Evolutionary conservation across 306 rosid genomes (phyloP).

Genomic region (Morella rubra): DNA sequence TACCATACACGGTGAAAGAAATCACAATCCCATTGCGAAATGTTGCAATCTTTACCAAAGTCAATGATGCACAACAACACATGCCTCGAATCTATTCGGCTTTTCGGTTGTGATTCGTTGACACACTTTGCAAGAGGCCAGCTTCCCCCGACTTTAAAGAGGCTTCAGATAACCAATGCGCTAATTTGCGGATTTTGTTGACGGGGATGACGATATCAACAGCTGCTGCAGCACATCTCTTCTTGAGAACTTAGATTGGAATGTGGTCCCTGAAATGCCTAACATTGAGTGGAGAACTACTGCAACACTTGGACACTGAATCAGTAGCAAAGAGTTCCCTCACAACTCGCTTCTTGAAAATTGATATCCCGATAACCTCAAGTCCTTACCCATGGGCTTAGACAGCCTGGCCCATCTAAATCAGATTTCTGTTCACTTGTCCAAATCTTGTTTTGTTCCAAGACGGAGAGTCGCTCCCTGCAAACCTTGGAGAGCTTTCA

Average conservation of each 20-base stretch:
- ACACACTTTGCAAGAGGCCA: conserved; percentile 1
- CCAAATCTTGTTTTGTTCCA: conserved; percentile 18
- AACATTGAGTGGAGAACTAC: conserved; percentile 12
- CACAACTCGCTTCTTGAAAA: conserved; percentile 8
- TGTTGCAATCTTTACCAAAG: conserved; percentile 9
- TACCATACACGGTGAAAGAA: not conserved
- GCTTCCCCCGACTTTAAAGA: conserved; percentile 12
- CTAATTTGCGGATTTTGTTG: not conserved
- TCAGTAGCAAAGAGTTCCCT: conserved; percentile 9
- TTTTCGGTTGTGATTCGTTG: conserved; percentile 13
- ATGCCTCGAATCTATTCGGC: conserved; percentile 4
- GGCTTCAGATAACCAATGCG: not conserved
- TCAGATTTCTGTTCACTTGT: not conserved
- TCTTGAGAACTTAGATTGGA: not conserved
- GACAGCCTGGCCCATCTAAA: conserved; percentile 11
- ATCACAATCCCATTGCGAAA: not conserved
- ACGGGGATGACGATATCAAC: not conserved
- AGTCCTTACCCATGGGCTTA: conserved; percentile 16
- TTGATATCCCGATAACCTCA: conserved; percentile 25
- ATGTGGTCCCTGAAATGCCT: not conserved
- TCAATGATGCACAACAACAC: not conserved
- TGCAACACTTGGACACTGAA: conserved; percentile 3
- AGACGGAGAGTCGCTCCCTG: not conserved
- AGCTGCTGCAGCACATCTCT: not conserved
- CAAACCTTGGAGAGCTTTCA: not conserved